Evolutionary conservation across 768 basidiomycete genomes (phyloP).

Genomic region (Hemileccinum rubropunctum): DNA sequence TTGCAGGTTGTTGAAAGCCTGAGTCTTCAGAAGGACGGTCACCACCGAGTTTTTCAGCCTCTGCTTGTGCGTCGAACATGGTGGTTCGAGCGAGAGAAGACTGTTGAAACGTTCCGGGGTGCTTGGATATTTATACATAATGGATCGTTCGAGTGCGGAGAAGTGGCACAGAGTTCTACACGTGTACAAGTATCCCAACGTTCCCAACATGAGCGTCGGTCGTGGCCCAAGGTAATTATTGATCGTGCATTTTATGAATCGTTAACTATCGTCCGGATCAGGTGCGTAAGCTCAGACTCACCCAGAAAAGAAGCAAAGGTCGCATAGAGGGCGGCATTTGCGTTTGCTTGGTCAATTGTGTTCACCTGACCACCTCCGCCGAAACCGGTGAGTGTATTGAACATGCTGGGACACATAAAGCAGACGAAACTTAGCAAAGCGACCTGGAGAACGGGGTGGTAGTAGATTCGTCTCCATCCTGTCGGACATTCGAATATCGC

Average conservation of each 20-base stretch:
- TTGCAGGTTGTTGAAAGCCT: slow-evolving; percentile 17
- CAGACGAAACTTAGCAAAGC: slow-evolving; percentile 60
- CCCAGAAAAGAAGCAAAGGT: slow-evolving; percentile 67
- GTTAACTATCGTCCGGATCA: too few relatives aligned
- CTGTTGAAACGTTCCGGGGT: neutral
- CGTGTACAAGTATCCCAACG: slow-evolving; percentile 41
- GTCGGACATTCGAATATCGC: too few relatives aligned
- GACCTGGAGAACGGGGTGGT: too few relatives aligned
- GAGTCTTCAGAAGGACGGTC: slow-evolving; percentile 19
- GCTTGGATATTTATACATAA: neutral
- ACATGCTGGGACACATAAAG: slow-evolving; percentile 65
- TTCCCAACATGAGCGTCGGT: slow-evolving; percentile 48
- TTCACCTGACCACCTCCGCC: slow-evolving; percentile 79
- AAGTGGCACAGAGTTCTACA: too few relatives aligned
- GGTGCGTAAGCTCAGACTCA: slow-evolving; percentile 28
- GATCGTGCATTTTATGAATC: slow-evolving; percentile 45
- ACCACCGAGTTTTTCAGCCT: slow-evolving; percentile 17
- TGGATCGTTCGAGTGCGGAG: neutral
- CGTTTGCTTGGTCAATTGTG: slow-evolving; percentile 59
- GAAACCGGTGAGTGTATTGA: slow-evolving; percentile 76
- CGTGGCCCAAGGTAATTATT: slow-evolving; percentile 67
- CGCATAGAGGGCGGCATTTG: slow-evolving; percentile 64
- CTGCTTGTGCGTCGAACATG: slow-evolving; percentile 22
- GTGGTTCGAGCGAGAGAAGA: neutral
- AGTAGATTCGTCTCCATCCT: too few relatives aligned